Conservation (phyloP, 2,329 filamentous ascomycete species). For the Xylariaceae sp. region DNA sequence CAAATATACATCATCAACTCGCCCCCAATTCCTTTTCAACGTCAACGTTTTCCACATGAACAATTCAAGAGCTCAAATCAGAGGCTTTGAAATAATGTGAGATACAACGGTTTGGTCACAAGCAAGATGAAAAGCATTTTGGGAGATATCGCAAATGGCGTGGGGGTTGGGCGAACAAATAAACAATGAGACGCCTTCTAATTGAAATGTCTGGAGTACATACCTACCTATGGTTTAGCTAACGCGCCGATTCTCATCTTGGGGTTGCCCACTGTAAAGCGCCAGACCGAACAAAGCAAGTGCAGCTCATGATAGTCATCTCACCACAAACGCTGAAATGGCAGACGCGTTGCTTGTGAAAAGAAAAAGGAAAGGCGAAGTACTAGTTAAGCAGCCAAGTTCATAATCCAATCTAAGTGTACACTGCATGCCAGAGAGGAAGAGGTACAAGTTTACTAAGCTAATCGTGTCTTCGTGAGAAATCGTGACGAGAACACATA, state of each 20-base stretch:
- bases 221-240: too few relatives aligned
- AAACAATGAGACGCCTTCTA: not conserved
- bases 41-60: not conserved
- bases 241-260: too few relatives aligned
- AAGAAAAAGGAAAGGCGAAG: not conserved
- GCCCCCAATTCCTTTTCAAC: not conserved
- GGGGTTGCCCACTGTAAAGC: too few relatives aligned
- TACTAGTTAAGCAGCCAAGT: constrained; percentile 2
- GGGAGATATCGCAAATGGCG: not conserved
- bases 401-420: constrained; percentile 17
- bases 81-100: not conserved
- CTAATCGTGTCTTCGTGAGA: constrained; percentile 16
- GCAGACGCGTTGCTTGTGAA: not conserved
- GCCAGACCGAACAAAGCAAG: too few relatives aligned
- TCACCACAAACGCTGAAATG: too few relatives aligned
- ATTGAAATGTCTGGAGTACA: not conserved
- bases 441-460: constrained; percentile 5
- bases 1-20: not conserved
- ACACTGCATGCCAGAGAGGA: constrained; percentile 10
- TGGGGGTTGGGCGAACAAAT: not conserved
- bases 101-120: not conserved
- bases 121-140: not conserved
- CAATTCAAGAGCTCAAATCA: not conserved
- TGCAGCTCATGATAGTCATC: too few relatives aligned
- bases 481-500: constrained; percentile 9